Evolutionary conservation across 768 basidiomycete genomes (phyloP).

Genomic region (Pilatotrama ljubarskyi): DNA sequence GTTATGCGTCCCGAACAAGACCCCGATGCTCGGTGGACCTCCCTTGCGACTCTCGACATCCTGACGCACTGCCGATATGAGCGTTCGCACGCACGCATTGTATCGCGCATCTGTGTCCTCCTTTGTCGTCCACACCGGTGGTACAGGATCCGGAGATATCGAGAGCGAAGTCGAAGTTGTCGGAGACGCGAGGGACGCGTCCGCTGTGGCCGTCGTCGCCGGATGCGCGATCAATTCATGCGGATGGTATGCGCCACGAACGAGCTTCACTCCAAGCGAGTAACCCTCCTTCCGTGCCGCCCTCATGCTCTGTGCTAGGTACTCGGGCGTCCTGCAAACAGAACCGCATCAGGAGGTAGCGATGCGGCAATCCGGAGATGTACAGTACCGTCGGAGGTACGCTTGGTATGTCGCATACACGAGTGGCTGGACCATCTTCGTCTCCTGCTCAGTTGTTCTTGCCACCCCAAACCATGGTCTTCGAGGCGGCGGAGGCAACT

Average conservation of each 20-base stretch:
- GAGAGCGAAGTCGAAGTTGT: slow-evolving; percentile 32
- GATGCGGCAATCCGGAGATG: background rate
- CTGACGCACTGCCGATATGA: slow-evolving; percentile 56
- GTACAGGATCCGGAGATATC: slow-evolving; percentile 55
- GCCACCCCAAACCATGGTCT: slow-evolving; percentile 7
- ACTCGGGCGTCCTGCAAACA: slow-evolving; percentile 57
- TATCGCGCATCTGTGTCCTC: slow-evolving; percentile 74
- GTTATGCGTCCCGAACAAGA: slow-evolving; percentile 90
- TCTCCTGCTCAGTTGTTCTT: background rate
- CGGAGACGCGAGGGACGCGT: slow-evolving; percentile 8
- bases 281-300: slow-evolving; percentile 70
- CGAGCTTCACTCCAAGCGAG: slow-evolving; percentile 86
- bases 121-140: slow-evolving; percentile 73
- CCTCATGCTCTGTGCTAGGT: slow-evolving; percentile 61
- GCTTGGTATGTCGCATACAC: slow-evolving; percentile 89
- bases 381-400: slow-evolving; percentile 69
- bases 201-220: slow-evolving; percentile 15
- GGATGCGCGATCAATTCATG: slow-evolving; percentile 62
- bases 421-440: slow-evolving; percentile 54
- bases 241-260: slow-evolving; percentile 89
- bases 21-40: slow-evolving; percentile 48
- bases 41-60: slow-evolving; percentile 40
- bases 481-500: slow-evolving; percentile 25
- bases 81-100: slow-evolving; percentile 55
- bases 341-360: background rate